These are phyloP conservation scores for Candida sp. DNA, from an alignment of 1,139 yeast species.

Conservation along the genomic window DNA sequence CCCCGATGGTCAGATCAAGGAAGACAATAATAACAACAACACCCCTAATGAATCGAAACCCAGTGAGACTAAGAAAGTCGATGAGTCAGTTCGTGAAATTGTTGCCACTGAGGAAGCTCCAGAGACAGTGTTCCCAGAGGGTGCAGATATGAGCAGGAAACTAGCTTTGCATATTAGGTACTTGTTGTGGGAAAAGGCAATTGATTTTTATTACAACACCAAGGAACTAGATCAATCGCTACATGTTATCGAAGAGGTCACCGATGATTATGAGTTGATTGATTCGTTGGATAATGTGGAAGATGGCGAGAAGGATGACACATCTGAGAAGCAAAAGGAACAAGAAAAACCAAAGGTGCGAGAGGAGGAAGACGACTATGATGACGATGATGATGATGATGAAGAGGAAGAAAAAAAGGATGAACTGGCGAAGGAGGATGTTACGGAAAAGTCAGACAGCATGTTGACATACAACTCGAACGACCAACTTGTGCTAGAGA, in stretches of 20 bases:
- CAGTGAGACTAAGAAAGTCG: conserved; percentile 8
- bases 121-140: conserved; percentile 49
- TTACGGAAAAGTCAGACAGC: conserved; percentile 9
- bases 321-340: conserved; percentile 13
- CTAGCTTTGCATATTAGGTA: conserved; percentile 70
- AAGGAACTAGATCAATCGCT: conserved; percentile 30
- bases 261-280: conserved; percentile 43
- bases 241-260: conserved; percentile 33
- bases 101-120: conserved; percentile 17
- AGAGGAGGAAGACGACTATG: conserved; percentile 46
- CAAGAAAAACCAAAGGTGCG: conserved; percentile 24
- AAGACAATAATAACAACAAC: neutral
- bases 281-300: conserved; percentile 31
- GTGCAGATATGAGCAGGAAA: conserved; percentile 50
- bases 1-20: conserved; percentile 9
- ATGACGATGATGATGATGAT: conserved; percentile 42
- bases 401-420: conserved; percentile 25
- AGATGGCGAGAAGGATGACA: conserved; percentile 20
- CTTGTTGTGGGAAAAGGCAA: conserved; percentile 75
- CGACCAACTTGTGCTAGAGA: conserved; percentile 32
- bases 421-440: conserved; percentile 7
- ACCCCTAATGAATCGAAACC: conserved; percentile 3
- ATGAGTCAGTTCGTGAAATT: conserved; percentile 9
- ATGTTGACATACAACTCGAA: conserved; percentile 23
- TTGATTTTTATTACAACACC: conserved; percentile 52